Evolutionary conservation across 192 early-diverging fungal species (phyloP), one percentile per base, ranked within the genome.

Genomic region (Backusella circina): DNA sequence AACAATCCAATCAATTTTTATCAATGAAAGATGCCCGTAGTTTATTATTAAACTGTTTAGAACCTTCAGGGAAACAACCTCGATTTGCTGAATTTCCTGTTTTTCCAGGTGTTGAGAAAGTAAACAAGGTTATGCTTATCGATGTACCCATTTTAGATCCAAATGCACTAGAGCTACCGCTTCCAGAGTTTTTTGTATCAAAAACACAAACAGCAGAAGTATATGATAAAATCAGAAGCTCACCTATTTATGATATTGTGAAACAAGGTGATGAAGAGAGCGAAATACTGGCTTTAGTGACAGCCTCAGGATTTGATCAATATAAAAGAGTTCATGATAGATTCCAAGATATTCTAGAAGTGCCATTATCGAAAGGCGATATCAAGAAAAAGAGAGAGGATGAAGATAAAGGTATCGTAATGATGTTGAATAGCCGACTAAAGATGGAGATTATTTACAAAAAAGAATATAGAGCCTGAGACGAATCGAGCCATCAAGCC

Each of bases 351-450:
- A 16, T 77, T 1, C n/a, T 67, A 0, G 37, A 66, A 50, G 64
- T 57, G 10, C 70, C 70, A 4, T 44, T 77, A 23, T 67, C 76
- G 8, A 77, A 77, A 65, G 33, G 36, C 6, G 70, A 72, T 32
- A 64, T 65, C 10, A 71, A 77, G 51, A 64, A 64, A 41, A 66
- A 33, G 41, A 61, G 57, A 47, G 61, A 72, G 12, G 38, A 39
- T 15, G 37, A 35, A 16, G 30, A 75, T 26, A 41, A 51, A 39
- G 35, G 35, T 65, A 38, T 26, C 9, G 28, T 54, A 8, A 16
- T 12, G 35, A 3, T 5, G 32, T 37, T 28, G 13, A 41, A 1
- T 13, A 41, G 13, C 2, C 16, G 16, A 15, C 2, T 41, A 41
- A 41, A 41, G 1, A 18, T 74, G 5, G 10, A 33, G 61, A 9